Base-by-base conservation (phyloP, 1,284 basidiomycete species). In the Leccinum subfulvum region DNA sequence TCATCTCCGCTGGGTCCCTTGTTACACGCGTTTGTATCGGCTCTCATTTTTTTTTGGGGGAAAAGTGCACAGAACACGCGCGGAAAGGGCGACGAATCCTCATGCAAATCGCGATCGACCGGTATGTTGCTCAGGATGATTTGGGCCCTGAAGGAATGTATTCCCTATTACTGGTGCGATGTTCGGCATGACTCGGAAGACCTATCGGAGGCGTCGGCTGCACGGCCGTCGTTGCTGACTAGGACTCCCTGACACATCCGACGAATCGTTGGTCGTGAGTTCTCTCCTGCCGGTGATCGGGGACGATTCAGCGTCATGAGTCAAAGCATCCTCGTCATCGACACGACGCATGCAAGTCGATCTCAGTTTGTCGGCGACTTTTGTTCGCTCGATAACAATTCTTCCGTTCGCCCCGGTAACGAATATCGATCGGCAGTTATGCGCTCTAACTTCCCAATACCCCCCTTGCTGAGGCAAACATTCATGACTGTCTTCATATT, bases 61-160 rank as follows among this genome's bases (percentile, higher is more conserved):
- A 14, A 14, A 44, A 64, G 56, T 64, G 56, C 56, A 47, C 21
- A 44, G n/a, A 57, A 21, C 51, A 37, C 56, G 54, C 41, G 62
- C 39, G 21, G 37, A 53, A 54, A 64, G 62, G 37, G 21, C 62
- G 26, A 51, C 33, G 54, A 44, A 53, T 35, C 55, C 54, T n/a
- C n/a, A 41, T 33, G 56, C 51, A 21, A 63, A 44, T 53, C 28
- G 28, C 16, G 39, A 63, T 53, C 30, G 44, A 11, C 59, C 44
- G 39, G 59, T 60, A 35, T 23, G 51, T 56, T 7, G 8, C 39
- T 41, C 44, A 18, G 44, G 37, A 53, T 28, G 10, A 7, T 28
- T 28, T 30, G 14, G 21, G 49, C 49, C 26, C 52, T 30, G 52
- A 53, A 16, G 16, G 52, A 23, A 53, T 53, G 16, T n/a, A n/a